Evolutionary conservation across 2,329 filamentous ascomycete species (phyloP).

Genomic region (Hymenoscyphus repandus): DNA sequence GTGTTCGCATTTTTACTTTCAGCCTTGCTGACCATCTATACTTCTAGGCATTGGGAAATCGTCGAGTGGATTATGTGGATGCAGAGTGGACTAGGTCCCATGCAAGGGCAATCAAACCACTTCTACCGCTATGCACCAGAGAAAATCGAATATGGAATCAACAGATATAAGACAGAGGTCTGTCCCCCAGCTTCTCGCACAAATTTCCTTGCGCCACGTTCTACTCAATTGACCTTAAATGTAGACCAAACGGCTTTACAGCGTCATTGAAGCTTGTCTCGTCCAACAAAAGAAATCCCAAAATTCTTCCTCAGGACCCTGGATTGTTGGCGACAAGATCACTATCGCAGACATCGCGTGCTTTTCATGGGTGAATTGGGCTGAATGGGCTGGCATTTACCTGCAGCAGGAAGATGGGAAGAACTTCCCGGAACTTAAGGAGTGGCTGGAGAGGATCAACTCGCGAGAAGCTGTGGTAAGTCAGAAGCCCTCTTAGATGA

Average conservation of each 20-base stretch:
- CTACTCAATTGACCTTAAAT: background rate
- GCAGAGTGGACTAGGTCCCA: slow-evolving; percentile 73
- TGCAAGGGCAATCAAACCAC: slow-evolving; percentile 64
- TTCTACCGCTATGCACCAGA: slow-evolving; percentile 76
- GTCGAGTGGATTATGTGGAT: slow-evolving; percentile 60
- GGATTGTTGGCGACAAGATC: slow-evolving; percentile 58
- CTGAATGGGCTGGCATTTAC: slow-evolving; percentile 34
- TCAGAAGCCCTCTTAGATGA: background rate
- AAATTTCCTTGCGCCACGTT: background rate
- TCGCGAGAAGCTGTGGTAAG: slow-evolving; percentile 54
- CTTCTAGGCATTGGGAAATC: slow-evolving; percentile 74
- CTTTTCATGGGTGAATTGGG: slow-evolving; percentile 41
- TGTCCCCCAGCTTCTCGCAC: background rate
- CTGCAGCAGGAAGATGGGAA: slow-evolving; percentile 37
- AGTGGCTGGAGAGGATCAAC: slow-evolving; percentile 66
- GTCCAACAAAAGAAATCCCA: slow-evolving; percentile 12
- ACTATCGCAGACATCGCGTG: slow-evolving; percentile 71
- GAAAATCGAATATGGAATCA: slow-evolving; percentile 72
- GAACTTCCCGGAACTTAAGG: slow-evolving; percentile 39
- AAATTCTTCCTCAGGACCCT: slow-evolving; percentile 30
- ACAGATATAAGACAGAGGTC: slow-evolving; percentile 76
- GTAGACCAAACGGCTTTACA: slow-evolving; percentile 37
- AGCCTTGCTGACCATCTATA: slow-evolving; percentile 32
- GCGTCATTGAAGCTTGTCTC: slow-evolving; percentile 40
- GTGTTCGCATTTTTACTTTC: background rate